Conservation (phyloP, 2,329 filamentous ascomycete species). For the Fusarium sambucinum region DNA sequence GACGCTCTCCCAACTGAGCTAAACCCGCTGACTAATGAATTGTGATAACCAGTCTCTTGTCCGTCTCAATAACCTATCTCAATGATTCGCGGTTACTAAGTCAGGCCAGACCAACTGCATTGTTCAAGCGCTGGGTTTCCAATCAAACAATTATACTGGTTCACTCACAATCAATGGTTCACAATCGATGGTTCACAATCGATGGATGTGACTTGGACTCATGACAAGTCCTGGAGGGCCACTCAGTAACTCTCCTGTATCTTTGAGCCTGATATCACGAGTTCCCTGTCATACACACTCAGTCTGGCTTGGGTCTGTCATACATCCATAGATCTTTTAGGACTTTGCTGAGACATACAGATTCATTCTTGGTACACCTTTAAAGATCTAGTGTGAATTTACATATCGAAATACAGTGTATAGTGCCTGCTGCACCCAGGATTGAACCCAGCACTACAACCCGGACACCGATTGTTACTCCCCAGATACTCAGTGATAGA, state of each 20-base stretch:
- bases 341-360: too few species aligned
- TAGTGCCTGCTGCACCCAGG: slow-evolving; percentile 28
- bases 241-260: not conserved
- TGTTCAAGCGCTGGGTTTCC: too few species aligned
- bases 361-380: too few species aligned
- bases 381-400: not conserved
- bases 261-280: not conserved
- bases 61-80: too few species aligned
- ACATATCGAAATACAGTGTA: slow-evolving; percentile 18
- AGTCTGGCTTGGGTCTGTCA: not conserved
- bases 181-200: too few species aligned
- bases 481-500: slow-evolving; percentile 10
- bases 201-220: not conserved
- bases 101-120: too few species aligned
- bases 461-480: not conserved
- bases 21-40: slow-evolving; percentile 32
- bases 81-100: too few species aligned
- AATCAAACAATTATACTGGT: too few species aligned
- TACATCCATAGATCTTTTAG: not conserved
- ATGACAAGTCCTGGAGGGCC: accelerated
- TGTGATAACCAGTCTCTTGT: too few species aligned
- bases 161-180: too few species aligned
- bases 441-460: slow-evolving; percentile 18
- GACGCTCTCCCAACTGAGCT: slow-evolving; percentile 39
- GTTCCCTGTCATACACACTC: accelerated